Conservation (phyloP, 2,329 filamentous ascomycete genomes). For the Epichloe baconii region DNA sequence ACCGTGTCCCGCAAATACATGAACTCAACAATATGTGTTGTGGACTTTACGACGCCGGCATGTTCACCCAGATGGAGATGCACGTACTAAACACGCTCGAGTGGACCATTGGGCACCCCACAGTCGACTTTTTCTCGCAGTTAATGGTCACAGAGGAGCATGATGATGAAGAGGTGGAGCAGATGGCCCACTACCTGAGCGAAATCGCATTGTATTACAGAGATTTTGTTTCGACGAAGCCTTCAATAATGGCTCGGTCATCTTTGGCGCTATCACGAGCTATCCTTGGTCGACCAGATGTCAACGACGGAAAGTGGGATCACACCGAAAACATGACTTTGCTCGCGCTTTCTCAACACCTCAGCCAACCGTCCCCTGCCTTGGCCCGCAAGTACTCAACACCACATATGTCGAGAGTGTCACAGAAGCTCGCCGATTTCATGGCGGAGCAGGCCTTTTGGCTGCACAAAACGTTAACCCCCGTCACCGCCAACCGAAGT, state of each 20-base stretch:
- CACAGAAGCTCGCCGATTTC: conserved; percentile 43
- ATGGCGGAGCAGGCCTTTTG: conserved; percentile 46
- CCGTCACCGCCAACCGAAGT: conserved; percentile 48
- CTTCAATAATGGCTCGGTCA: conserved; percentile 80
- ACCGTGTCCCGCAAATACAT: conserved; percentile 91
- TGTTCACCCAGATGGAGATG: conserved; percentile 99
- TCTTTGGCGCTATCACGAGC: conserved; percentile 77
- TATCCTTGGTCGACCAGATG: conserved; percentile 69
- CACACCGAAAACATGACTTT: conserved; percentile 56
- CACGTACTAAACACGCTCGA: conserved; percentile 95
- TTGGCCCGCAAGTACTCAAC: conserved; percentile 48
- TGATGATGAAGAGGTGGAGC: conserved; percentile 75
- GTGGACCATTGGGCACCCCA: conserved; percentile 92
- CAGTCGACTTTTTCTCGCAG: conserved; percentile 86
- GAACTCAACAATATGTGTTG: conserved; percentile 99
- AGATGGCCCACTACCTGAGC: conserved; percentile 87
- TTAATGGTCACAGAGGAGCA: conserved; percentile 69
- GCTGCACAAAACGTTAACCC: conserved; percentile 36
- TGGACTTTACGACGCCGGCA: conserved; percentile 93
- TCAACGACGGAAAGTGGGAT: conserved; percentile 65
- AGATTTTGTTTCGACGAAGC: conserved; percentile 86
- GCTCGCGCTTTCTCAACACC: conserved; percentile 43
- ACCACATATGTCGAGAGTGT: conserved; percentile 38
- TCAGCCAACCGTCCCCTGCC: conserved; percentile 44
- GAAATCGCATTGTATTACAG: conserved; percentile 94